These are phyloP conservation scores for Torulaspora globosa DNA, from an alignment of 1,139 yeast species.

Conservation along the genomic window DNA sequence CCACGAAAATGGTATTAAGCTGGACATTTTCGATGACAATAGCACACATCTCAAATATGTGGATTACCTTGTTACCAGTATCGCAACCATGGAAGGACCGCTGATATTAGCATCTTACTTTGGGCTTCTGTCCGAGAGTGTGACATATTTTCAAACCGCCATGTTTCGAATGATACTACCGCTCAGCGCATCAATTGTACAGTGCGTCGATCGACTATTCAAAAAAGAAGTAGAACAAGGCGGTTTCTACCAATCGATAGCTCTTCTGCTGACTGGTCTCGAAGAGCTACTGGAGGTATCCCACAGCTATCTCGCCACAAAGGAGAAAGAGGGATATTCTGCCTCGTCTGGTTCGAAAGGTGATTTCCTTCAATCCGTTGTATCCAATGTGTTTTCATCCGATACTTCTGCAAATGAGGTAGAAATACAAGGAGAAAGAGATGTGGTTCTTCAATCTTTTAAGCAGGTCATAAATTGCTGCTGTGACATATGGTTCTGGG, in stretches of 20 bases:
- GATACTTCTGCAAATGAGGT: conserved; percentile 62
- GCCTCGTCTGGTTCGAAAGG: conserved; percentile 22
- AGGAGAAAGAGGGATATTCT: conserved; percentile 31
- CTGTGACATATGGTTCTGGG: conserved; percentile 70
- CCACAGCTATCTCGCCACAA: conserved; percentile 49
- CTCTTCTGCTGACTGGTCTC: conserved; percentile 56
- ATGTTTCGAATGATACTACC: conserved; percentile 36
- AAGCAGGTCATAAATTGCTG: conserved; percentile 55
- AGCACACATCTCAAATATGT: conserved; percentile 35
- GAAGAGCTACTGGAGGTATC: conserved; percentile 59
- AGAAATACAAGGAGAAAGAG: conserved; percentile 51
- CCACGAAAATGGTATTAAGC: conserved; percentile 31
- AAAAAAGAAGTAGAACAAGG: conserved; percentile 25
- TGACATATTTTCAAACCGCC: conserved; percentile 31
- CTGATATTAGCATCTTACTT: conserved; percentile 35
- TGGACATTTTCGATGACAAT: conserved; percentile 35
- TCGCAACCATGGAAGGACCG: conserved; percentile 32
- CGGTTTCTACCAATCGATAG: conserved; percentile 39
- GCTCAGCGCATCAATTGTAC: conserved; percentile 35
- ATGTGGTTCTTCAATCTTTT: conserved; percentile 57
- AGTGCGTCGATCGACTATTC: conserved; percentile 28
- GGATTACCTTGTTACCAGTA: conserved; percentile 36
- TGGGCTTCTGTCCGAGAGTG: conserved; percentile 35
- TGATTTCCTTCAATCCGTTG: conserved; percentile 37
- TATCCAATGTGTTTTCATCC: conserved; percentile 78